phyloP scores from a whole-genome alignment of 1,284 basidiomycete genomes.

The Cryptococcus sp. region DNA sequence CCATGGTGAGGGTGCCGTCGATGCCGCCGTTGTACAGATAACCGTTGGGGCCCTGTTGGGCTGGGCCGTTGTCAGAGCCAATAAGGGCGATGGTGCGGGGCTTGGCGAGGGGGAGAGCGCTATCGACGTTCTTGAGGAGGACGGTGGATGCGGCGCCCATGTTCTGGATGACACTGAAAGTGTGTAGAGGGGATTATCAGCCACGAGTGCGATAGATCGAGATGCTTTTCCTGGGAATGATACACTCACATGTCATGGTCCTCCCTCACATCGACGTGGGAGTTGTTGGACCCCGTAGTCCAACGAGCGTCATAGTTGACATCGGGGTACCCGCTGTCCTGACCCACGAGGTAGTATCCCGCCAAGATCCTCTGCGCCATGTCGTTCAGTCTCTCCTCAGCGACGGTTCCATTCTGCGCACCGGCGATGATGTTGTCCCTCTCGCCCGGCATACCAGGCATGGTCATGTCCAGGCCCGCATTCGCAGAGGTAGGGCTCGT shows the following conservation, averaged over 20 bases:
- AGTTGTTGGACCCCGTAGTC: slow-evolving; percentile 46
- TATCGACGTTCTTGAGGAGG: slow-evolving; percentile 65
- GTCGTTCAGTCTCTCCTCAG: slow-evolving; percentile 30
- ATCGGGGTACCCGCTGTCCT: slow-evolving; percentile 23
- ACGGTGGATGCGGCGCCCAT: slow-evolving; percentile 71
- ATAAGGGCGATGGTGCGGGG: slow-evolving; percentile 57
- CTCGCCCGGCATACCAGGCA: slow-evolving; percentile 7
- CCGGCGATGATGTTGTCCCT: slow-evolving; percentile 5
- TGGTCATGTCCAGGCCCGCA: slow-evolving; percentile 21
- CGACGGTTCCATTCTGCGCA: slow-evolving; percentile 16
- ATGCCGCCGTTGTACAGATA: slow-evolving; percentile 58
- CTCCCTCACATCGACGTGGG: slow-evolving; percentile 67
- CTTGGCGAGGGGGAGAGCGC: slow-evolving; percentile 60
- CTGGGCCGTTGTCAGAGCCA: slow-evolving; percentile 68
- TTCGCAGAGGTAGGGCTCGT: slow-evolving; percentile 14
- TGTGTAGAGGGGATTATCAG: slow-evolving; percentile 3
- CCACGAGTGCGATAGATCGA: slow-evolving; percentile 12
- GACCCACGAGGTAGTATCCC: slow-evolving; percentile 32
- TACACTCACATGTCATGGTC: slow-evolving; percentile 58
- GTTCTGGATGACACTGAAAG: slow-evolving; percentile 57
- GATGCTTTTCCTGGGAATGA: background rate
- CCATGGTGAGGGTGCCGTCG: slow-evolving; percentile 68
- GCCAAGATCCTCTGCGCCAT: slow-evolving; percentile 34
- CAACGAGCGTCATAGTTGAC: slow-evolving; percentile 39
- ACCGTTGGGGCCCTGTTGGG: slow-evolving; percentile 66